Percentiles rank a stretch among this genome's conserved stretches.
phyloP scores from a whole-genome alignment of 2,329 filamentous ascomycete species.

The Colletotrichum liriopes region DNA sequence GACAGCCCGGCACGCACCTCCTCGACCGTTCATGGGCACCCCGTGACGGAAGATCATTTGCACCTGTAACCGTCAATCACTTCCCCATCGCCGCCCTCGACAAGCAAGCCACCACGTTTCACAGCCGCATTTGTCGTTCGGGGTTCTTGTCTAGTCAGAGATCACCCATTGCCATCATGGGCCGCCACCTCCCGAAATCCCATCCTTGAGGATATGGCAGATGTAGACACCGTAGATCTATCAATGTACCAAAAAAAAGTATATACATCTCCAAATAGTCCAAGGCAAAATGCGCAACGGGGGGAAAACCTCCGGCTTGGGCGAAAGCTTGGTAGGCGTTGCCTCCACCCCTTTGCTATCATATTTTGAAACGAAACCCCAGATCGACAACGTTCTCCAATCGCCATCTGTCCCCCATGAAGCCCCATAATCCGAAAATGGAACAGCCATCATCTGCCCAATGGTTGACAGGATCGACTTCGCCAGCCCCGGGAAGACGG shows the following conservation, averaged over 20 bases:
- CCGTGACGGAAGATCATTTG: slow-evolving; percentile 7
- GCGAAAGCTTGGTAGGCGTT: not conserved
- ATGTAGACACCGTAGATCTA: not conserved
- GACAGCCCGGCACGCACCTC: not conserved
- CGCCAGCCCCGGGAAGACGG: not conserved
- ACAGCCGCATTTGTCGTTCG: not conserved
- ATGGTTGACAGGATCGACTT: not conserved
- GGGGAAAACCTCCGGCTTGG: not conserved
- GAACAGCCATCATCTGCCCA: not conserved
- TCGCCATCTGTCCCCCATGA: not conserved
- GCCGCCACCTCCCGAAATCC: slow-evolving; percentile 1
- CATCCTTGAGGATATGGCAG: slow-evolving; percentile 18
- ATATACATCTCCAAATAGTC: not conserved
- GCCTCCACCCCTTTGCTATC: not conserved
- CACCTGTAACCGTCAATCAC: slow-evolving; percentile 4
- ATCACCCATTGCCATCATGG: not conserved
- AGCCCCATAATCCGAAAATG: not conserved
- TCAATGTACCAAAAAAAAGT: not conserved
- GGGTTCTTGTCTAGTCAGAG: not conserved
- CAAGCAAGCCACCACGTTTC: not conserved
- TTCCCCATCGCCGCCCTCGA: not conserved
- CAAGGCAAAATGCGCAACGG: not conserved
- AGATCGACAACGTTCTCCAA: not conserved
- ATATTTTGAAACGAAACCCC: slow-evolving; percentile 7
- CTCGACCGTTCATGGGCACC: not conserved